A percentile compares a stretch with the other conserved stretches of the same genome.
Conservation (phyloP, 108 stramenopile species). For the Parmales sp. region DNA sequence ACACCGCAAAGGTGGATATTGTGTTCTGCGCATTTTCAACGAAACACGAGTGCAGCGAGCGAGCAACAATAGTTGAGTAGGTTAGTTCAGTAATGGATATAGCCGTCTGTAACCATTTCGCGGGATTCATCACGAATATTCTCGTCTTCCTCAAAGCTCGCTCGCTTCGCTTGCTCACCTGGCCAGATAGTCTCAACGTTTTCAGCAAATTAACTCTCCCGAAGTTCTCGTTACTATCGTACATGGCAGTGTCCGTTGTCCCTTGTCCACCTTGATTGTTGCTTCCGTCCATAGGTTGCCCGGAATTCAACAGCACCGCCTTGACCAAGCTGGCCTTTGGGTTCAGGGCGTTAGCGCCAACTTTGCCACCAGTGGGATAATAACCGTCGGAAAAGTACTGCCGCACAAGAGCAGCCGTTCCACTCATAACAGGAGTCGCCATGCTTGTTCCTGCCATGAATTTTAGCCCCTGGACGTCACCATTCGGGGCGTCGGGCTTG, state of each 20-base stretch:
- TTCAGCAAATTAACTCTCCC: conserved; percentile 32
- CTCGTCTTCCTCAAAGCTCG: conserved; percentile 24
- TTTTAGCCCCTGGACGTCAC: neutral
- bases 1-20: conserved; percentile 12
- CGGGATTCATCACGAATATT: conserved; percentile 13
- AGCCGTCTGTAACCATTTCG: too few relatives aligned
- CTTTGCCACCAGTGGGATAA: conserved; percentile 34
- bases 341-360: conserved; percentile 32
- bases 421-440: conserved; percentile 65
- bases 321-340: conserved; percentile 61
- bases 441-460: conserved; percentile 40
- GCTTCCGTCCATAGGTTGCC: conserved; percentile 34
- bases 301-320: conserved; percentile 58
- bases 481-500: neutral
- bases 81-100: neutral
- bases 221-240: conserved; percentile 44
- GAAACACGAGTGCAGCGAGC: too few relatives aligned
- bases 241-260: conserved; percentile 15
- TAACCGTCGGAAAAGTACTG: conserved; percentile 65
- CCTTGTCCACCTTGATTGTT: conserved; percentile 25
- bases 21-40: conserved; percentile 14
- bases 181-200: conserved; percentile 22
- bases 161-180: too few relatives aligned
- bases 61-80: neutral
- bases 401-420: conserved; percentile 57